These are phyloP conservation scores for Saitozyma podzolica DNA, from an alignment of 768 basidiomycete genomes.

Conservation along the genomic window DNA sequence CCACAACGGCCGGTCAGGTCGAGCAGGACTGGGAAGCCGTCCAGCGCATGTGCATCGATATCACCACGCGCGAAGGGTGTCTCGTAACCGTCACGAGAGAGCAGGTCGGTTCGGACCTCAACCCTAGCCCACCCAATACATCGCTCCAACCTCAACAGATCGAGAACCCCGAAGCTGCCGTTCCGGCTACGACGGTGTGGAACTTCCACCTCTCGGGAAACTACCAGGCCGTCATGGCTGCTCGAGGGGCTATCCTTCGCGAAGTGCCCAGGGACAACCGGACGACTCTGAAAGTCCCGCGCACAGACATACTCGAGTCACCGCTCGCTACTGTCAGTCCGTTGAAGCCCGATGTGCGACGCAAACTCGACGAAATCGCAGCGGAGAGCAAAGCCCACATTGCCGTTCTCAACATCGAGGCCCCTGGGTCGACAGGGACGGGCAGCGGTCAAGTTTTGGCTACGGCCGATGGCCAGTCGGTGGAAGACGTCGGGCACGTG, in stretches of 20 bases:
- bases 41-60: conserved; percentile 73
- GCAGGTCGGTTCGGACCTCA: conserved; percentile 15
- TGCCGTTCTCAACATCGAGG: conserved; percentile 77
- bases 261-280: conserved; percentile 71
- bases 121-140: background rate
- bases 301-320: conserved; percentile 88
- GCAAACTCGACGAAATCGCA: conserved; percentile 89
- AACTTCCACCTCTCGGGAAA: conserved; percentile 88
- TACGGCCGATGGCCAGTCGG: too few relatives aligned
- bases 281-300: conserved; percentile 81
- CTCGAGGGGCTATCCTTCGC: conserved; percentile 82
- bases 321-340: conserved; percentile 60
- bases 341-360: conserved; percentile 77
- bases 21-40: conserved; percentile 70
- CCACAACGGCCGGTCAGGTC: conserved; percentile 29
- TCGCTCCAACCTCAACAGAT: background rate
- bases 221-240: conserved; percentile 88
- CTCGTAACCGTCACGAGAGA: conserved; percentile 74
- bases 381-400: conserved; percentile 89
- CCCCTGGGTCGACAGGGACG: background rate
- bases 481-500: too few relatives aligned
- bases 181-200: conserved; percentile 53
- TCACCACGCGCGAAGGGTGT: conserved; percentile 77
- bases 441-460: too few relatives aligned
- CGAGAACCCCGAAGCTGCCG: conserved; percentile 14